Evolutionary conservation across 495 filamentous ascomycete species (phyloP).

Genomic region (Daldinia loculata): DNA sequence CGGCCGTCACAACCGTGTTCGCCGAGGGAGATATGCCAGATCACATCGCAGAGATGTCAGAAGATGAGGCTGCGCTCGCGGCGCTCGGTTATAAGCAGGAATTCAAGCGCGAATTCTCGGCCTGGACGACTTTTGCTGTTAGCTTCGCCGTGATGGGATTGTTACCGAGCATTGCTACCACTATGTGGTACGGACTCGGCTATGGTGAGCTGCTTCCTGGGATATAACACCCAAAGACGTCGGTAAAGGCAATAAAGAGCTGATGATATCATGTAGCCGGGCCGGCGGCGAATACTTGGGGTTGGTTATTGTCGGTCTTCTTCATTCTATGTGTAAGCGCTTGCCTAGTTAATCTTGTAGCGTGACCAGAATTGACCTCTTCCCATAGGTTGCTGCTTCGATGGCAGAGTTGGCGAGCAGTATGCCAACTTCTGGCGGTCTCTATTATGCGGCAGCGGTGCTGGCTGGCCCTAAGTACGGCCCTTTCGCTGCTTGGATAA

Average conservation of each 20-base stretch:
- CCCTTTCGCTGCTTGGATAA: constrained; percentile 77
- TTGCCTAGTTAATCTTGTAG: constrained; percentile 62
- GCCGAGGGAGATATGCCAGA: constrained; percentile 68
- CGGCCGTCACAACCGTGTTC: constrained; percentile 74
- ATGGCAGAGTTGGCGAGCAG: constrained; percentile 52
- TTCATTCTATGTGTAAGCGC: constrained; percentile 75
- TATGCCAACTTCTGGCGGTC: constrained; percentile 63
- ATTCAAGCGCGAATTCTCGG: constrained; percentile 82
- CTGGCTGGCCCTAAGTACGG: constrained; percentile 80
- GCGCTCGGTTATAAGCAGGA: constrained; percentile 82
- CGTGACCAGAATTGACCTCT: constrained; percentile 58
- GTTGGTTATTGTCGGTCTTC: constrained; percentile 78
- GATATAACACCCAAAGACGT: not conserved
- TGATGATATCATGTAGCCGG: constrained; percentile 56
- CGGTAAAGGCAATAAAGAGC: not conserved
- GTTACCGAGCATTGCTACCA: constrained; percentile 77
- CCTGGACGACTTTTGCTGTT: constrained; percentile 85
- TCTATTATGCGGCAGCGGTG: constrained; percentile 82
- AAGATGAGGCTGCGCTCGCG: constrained; percentile 74
- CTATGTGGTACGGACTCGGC: constrained; percentile 81
- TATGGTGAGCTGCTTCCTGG: constrained; percentile 58
- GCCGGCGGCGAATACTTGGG: constrained; percentile 84
- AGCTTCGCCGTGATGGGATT: constrained; percentile 79
- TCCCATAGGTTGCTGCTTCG: constrained; percentile 26
- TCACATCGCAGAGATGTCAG: constrained; percentile 48